Evolutionary conservation across 23 red algal species (phyloP).

Genomic region (Chondrus crispus): DNA sequence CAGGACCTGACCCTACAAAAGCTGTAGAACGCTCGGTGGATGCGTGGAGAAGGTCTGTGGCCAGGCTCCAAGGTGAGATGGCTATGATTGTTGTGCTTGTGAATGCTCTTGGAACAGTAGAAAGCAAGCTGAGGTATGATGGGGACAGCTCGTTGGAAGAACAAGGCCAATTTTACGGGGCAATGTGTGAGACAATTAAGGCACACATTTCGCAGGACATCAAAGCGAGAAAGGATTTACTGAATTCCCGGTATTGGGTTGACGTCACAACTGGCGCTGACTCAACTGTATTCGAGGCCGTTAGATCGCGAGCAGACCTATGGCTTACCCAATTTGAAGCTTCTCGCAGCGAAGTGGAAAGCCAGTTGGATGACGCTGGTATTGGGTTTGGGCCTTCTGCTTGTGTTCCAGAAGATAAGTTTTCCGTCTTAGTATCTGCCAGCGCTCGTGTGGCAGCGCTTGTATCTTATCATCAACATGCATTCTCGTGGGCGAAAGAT

Average conservation of each 20-base stretch:
- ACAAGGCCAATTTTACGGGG: background rate
- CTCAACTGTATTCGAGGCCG: background rate
- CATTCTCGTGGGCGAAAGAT: slow-evolving; percentile 44
- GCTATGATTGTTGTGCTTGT: background rate
- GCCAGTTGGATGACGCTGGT: background rate
- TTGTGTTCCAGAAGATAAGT: background rate
- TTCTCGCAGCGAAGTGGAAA: background rate
- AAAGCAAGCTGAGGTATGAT: background rate
- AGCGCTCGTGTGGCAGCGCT: slow-evolving; percentile 11
- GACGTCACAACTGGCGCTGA: background rate
- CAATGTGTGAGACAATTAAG: background rate
- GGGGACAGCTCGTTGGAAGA: background rate
- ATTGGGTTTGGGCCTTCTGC: slow-evolving; percentile 2
- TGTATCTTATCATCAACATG: slow-evolving; percentile 32
- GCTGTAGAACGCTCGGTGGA: slow-evolving; percentile 11
- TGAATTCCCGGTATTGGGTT: background rate
- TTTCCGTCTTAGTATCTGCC: background rate
- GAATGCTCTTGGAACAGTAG: background rate
- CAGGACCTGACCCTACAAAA: slow-evolving; percentile 1
- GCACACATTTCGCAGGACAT: background rate
- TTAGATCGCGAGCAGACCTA: background rate
- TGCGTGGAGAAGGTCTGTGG: background rate
- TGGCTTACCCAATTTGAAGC: slow-evolving; percentile 18
- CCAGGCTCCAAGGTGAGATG: background rate
- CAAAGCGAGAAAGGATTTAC: background rate